phyloP scores from a whole-genome alignment of 2,329 filamentous ascomycete species.

The Diaporthe aspalathi region DNA sequence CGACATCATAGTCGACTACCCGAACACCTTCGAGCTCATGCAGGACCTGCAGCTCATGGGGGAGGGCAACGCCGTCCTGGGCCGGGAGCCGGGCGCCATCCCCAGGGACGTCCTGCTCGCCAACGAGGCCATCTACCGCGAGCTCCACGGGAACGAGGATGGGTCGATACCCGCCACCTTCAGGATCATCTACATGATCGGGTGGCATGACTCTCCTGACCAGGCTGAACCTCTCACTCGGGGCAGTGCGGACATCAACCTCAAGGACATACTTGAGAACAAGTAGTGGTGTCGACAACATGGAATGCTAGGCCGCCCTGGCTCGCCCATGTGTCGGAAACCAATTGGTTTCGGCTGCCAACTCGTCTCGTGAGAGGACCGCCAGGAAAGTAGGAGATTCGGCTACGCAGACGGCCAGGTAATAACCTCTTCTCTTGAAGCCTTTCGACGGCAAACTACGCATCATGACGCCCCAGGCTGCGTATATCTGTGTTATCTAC shows the following conservation, averaged over 20 bases:
- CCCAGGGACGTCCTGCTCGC: conserved; percentile 87
- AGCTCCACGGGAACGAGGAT: conserved; percentile 85
- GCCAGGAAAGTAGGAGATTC: not conserved
- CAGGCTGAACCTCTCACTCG: conserved; percentile 84
- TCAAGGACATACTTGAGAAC: conserved; percentile 80
- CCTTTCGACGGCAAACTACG: not conserved
- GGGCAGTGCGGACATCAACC: conserved; percentile 86
- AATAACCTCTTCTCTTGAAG: not conserved
- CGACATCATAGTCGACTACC: conserved; percentile 96
- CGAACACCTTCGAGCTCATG: conserved; percentile 91
- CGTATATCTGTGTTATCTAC: not conserved
- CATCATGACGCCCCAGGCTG: not conserved
- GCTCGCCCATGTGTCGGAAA: not conserved
- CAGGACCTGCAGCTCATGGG: conserved; percentile 96
- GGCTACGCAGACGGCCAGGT: not conserved
- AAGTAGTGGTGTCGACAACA: conserved; percentile 47
- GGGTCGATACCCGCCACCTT: conserved; percentile 89
- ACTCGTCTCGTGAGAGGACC: too few species aligned
- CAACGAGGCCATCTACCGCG: conserved; percentile 87
- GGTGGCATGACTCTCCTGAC: conserved; percentile 87
- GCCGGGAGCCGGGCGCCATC: conserved; percentile 84
- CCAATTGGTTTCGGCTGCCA: not conserved
- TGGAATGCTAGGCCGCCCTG: not conserved
- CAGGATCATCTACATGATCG: conserved; percentile 97
- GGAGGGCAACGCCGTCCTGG: conserved; percentile 88